Base-by-base conservation (phyloP, 345 rosid species). In the Eucalyptus brandiana region DNA sequence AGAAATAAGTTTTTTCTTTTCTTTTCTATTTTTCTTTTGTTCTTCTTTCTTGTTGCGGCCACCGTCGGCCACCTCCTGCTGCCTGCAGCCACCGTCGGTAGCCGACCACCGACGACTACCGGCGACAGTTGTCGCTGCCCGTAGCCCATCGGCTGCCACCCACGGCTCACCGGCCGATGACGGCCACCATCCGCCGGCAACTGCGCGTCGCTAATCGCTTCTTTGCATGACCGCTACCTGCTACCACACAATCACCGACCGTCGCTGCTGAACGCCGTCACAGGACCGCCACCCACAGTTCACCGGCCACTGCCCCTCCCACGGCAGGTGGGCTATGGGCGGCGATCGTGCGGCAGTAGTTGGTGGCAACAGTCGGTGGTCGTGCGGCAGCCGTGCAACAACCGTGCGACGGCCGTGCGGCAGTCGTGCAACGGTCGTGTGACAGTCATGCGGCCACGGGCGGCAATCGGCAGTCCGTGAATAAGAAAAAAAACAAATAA, bases 121-220 rank as follows among this genome's bases (percentile, higher is more conserved):
- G 0, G 4, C 1, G 4, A 48, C 2, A 0, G 1, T 48, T 48
- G 50, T 4, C 2, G 50, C 50, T 2, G 0, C 50, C 1, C 16
- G 0, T 48, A 48, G 16, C 50, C 50, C 50, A 48, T 2, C 16
- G 16, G 6, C 6, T 3, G 0, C 2, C 6, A 1, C 50, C 50
- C 16, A 5, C 0, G 16, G 5, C 50, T 48, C 50, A 48, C 5
- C 2, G 2, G 50, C 2, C 50, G 1, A 48, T 16, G 1, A 48
- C 1, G 50, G 50, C 50, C 50, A 48, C 50, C 16, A 48, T 48
- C 1, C 3, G 16, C 6, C 16, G 1, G 1, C 50, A 48, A 0
- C 6, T 48, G 0, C 6, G n/a, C 6, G 2, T 48, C 16, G 1
- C 16, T 2, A 48, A 48, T 6, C 1, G 6, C 5, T n/a, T n/a